Conservation (phyloP, 768 basidiomycete species). For the Sarcodon sp. region DNA sequence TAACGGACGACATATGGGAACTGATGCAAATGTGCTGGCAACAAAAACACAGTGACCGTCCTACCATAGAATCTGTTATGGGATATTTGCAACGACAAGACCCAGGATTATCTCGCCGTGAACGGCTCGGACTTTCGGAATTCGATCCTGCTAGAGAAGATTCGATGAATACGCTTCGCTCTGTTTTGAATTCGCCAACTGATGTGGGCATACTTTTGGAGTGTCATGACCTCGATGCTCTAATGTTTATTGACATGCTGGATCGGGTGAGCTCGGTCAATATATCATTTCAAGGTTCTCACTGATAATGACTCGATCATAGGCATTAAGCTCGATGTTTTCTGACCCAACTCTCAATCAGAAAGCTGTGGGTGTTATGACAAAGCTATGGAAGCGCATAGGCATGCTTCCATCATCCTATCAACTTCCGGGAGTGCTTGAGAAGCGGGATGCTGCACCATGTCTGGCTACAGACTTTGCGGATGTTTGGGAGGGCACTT, state of each 20-base stretch:
- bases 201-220: no score
- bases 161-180: no score
- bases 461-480: neutral
- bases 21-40: neutral
- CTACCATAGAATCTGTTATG: neutral
- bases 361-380: neutral
- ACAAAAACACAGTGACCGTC: neutral
- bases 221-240: neutral
- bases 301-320: neutral
- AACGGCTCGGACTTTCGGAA: no score
- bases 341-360: no score
- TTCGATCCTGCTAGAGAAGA: no score
- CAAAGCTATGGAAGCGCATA: neutral
- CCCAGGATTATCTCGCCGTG: no score
- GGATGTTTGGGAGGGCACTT: neutral
- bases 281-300: neutral
- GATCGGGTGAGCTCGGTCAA: neutral
- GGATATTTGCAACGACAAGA: no score
- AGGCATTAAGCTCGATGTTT: neutral
- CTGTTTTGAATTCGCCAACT: no score
- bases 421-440: neutral
- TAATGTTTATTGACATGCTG: neutral
- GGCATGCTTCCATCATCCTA: neutral
- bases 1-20: neutral
- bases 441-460: neutral